A percentile compares a stretch with the other conserved stretches of the same genome.
These are phyloP conservation scores for Linderina pennispora DNA, from an alignment of 192 early-diverging fungal species.

Conservation along the genomic window DNA sequence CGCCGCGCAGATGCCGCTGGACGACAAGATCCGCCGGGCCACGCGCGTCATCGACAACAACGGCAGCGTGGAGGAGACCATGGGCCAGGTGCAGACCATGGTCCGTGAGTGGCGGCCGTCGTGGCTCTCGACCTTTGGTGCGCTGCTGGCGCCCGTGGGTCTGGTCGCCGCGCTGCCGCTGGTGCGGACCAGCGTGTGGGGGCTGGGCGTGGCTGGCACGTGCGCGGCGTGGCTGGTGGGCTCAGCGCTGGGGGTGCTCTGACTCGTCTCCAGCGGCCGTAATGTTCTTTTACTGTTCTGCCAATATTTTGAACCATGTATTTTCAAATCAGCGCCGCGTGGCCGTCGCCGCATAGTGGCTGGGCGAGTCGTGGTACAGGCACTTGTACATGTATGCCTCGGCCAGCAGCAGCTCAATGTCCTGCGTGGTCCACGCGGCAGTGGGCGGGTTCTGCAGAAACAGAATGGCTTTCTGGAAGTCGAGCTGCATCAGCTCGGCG, in stretches of 20 bases:
- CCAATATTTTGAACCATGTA: no score
- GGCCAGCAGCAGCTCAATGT: conserved; percentile 89
- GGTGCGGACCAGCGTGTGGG: conserved; percentile 8
- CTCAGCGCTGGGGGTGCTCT: conserved; percentile 3
- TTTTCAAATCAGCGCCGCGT: not conserved
- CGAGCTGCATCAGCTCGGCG: conserved; percentile 74
- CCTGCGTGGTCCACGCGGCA: conserved; percentile 76
- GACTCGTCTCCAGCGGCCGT: not conserved
- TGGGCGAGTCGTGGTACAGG: conserved; percentile 88
- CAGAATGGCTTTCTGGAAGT: conserved; percentile 93
- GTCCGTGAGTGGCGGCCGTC: conserved; percentile 26
- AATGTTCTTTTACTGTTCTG: no score
- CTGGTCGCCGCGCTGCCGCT: conserved; percentile 15
- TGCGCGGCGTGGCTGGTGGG: conserved; percentile 19
- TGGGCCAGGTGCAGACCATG: conserved; percentile 9
- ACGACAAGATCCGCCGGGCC: conserved; percentile 69
- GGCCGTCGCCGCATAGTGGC: conserved; percentile 47
- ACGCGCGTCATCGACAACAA: conserved; percentile 85
- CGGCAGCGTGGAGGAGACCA: conserved; percentile 48
- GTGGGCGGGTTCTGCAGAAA: conserved; percentile 91
- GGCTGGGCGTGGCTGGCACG: conserved; percentile 18
- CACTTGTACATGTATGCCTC: conserved; percentile 98
- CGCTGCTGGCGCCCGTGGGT: conserved; percentile 30
- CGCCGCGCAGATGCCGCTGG: conserved; percentile 75
- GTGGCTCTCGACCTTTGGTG: conserved; percentile 7